phyloP scores from a whole-genome alignment of 225 moss, liverwort and hornwort genomes.

The Antitrichia curtipendula region DNA sequence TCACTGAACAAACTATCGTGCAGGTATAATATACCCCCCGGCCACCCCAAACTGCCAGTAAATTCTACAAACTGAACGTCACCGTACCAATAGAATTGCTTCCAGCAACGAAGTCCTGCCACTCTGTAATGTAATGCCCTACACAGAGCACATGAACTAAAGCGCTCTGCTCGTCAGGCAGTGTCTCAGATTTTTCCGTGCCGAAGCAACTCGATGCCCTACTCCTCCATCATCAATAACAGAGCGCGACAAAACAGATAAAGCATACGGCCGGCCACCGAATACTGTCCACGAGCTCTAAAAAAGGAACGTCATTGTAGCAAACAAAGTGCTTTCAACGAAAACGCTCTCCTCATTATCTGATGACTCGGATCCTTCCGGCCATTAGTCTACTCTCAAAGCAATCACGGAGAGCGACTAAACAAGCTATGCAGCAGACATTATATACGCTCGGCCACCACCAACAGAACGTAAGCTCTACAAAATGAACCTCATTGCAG shows the following conservation, averaged over 20 bases:
- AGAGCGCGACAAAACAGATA: background rate
- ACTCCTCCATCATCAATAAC: background rate
- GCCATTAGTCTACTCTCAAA: background rate
- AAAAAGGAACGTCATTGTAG: background rate
- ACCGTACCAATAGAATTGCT: background rate
- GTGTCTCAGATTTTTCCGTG: background rate
- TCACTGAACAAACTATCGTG: background rate
- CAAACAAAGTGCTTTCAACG: background rate
- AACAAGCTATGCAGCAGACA: background rate
- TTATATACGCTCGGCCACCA: background rate
- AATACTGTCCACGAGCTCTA: background rate
- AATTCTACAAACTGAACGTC: background rate
- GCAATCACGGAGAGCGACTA: background rate
- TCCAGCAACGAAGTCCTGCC: background rate
- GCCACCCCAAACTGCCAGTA: background rate
- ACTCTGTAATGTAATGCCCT: background rate
- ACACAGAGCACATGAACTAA: background rate
- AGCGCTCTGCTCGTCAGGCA: background rate
- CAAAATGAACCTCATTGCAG: background rate
- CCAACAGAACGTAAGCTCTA: background rate
- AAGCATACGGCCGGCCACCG: background rate
- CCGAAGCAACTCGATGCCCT: background rate
- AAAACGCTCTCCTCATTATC: background rate
- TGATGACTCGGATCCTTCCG: background rate
- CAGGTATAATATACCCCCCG: background rate